These are phyloP conservation scores for Ilex paraguariensis DNA, from an alignment of 305 asterid species.

Conservation along the genomic window DNA sequence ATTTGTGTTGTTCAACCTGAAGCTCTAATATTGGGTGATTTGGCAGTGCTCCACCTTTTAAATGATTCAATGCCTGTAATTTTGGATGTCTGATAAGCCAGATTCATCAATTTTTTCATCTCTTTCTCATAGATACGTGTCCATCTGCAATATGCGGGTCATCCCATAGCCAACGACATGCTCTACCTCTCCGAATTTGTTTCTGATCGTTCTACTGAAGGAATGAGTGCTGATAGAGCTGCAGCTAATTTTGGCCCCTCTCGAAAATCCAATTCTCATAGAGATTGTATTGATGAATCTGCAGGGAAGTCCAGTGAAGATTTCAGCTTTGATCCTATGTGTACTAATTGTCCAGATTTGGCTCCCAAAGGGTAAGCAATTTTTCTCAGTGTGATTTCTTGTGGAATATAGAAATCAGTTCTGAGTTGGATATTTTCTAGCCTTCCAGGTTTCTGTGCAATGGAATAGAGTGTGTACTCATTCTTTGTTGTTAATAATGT, in stretches of 20 bases:
- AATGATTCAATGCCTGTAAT: no score
- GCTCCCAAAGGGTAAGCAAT: constrained; percentile 83
- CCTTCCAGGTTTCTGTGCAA: neutral
- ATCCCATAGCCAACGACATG: constrained; percentile 92
- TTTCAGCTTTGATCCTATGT: constrained; percentile 76
- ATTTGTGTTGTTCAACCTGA: no score
- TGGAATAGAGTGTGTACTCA: no score
- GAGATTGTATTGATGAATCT: constrained; percentile 26
- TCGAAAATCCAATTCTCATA: constrained; percentile 20
- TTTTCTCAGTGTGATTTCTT: constrained; percentile 1
- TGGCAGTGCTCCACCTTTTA: no score
- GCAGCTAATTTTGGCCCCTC: constrained; percentile 33
- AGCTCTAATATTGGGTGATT: no score
- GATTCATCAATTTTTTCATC: neutral
- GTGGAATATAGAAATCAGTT: neutral
- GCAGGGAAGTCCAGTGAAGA: constrained; percentile 34
- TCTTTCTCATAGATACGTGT: constrained; percentile 76
- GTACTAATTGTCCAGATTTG: constrained; percentile 87
- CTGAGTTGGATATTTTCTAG: neutral
- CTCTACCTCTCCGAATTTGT: constrained; percentile 59
- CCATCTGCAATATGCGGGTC: constrained; percentile 76
- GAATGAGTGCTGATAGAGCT: constrained; percentile 52
- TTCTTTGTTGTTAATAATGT: no score
- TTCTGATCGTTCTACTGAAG: constrained; percentile 39
- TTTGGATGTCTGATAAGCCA: neutral